A percentile compares a stretch with the other conserved stretches of the same genome.
Evolutionary conservation across 225 moss, liverwort and hornwort genomes (phyloP).

Genomic region (Marchantia polymorpha): DNA sequence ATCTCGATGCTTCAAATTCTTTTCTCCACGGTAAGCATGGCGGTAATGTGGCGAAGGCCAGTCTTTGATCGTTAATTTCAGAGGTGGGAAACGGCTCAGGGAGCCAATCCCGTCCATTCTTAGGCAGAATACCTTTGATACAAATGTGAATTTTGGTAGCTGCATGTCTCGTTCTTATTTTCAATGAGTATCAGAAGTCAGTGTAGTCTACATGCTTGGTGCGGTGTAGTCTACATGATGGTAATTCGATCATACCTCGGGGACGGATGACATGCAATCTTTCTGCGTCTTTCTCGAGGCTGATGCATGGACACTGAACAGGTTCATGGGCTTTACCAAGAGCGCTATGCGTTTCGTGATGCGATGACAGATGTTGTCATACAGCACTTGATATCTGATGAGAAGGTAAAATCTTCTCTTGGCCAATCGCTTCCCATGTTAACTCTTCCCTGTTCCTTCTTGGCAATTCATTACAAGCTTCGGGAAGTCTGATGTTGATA

Average conservation of each 20-base stretch:
- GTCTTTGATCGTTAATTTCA: not conserved
- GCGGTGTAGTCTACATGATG: not conserved
- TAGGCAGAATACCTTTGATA: not conserved
- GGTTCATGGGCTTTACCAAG: conserved; percentile 97
- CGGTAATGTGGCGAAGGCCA: not conserved
- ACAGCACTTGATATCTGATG: conserved; percentile 78
- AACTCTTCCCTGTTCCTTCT: not conserved
- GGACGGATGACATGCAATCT: not conserved
- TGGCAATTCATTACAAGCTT: not conserved
- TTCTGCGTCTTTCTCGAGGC: not conserved
- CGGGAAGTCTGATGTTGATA: not conserved
- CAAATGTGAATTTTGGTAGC: too few relatives aligned
- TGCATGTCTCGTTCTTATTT: too few relatives aligned
- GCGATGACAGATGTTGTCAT: conserved; percentile 93
- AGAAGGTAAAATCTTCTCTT: conserved; percentile 48
- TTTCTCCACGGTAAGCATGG: conserved; percentile 72
- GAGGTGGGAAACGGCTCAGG: not conserved
- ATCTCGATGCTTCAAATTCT: conserved; percentile 90
- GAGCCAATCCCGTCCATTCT: not conserved
- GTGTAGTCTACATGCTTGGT: not conserved
- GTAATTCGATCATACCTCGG: not conserved
- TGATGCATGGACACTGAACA: conserved; percentile 29
- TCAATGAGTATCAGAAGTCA: not conserved
- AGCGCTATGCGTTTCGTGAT: conserved; percentile 94
- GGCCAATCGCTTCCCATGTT: not conserved